These are phyloP conservation scores for Phytophthora uliginosa DNA, from an alignment of 352 stramenopile genomes.

Conservation along the genomic window DNA sequence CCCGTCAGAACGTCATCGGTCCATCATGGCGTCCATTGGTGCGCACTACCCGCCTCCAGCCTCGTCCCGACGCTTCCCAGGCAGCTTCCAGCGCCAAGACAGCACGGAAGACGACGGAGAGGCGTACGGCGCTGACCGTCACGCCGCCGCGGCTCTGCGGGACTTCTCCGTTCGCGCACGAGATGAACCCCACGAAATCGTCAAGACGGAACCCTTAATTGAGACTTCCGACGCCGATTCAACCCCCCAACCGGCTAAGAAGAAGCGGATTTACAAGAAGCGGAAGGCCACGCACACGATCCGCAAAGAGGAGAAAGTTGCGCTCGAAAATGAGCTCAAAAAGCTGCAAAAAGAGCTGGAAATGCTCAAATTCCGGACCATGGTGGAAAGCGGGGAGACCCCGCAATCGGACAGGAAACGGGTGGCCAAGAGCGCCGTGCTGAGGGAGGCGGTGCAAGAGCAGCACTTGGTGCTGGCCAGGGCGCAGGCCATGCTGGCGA, in stretches of 20 bases:
- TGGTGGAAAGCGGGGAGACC: constrained; percentile 28
- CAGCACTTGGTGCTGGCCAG: constrained; percentile 47
- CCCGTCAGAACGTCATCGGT: neutral
- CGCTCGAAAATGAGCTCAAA: constrained; percentile 38
- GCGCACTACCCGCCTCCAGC: constrained; percentile 12
- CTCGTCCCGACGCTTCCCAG: constrained; percentile 1
- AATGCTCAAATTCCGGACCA: constrained; percentile 43
- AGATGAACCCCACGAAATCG: constrained; percentile 1
- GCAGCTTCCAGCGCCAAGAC: constrained; percentile 28
- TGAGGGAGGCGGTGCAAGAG: constrained; percentile 45
- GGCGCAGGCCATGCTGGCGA: constrained; percentile 39
- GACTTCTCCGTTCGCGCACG: constrained; percentile 28
- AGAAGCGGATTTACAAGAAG: constrained; percentile 51
- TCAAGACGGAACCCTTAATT: constrained; percentile 5
- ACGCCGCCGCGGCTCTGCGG: constrained; percentile 33
- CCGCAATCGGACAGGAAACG: constrained; percentile 25
- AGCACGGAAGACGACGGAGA: constrained; percentile 26
- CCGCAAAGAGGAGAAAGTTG: constrained; percentile 55
- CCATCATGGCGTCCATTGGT: constrained; percentile 33
- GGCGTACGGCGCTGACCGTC: constrained; percentile 29
- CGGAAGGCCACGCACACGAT: constrained; percentile 54
- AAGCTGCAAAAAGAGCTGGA: constrained; percentile 44
- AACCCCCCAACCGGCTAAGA: constrained; percentile 22
- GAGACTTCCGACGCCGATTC: neutral
- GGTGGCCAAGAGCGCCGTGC: constrained; percentile 13